Evolutionary conservation across 352 stramenopile species (phyloP).

Genomic region (Phytophthora gonapodyides): DNA sequence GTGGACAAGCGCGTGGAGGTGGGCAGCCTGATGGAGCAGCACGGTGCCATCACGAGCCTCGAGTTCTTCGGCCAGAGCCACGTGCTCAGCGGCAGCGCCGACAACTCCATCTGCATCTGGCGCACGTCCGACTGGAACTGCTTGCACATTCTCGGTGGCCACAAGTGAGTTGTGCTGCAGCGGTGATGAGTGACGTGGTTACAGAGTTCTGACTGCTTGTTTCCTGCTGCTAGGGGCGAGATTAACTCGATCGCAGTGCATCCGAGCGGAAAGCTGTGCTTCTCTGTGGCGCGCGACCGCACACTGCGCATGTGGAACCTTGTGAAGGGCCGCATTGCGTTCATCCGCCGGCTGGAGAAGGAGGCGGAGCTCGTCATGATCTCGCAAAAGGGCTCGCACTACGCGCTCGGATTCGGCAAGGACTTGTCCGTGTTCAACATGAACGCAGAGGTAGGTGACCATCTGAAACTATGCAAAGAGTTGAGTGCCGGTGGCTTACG

Average conservation of each 20-base stretch:
- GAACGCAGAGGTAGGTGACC: constrained; percentile 61
- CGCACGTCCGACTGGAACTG: constrained; percentile 91
- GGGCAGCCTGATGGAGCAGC: constrained; percentile 87
- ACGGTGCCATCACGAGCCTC: constrained; percentile 84
- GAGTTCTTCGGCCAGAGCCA: constrained; percentile 89
- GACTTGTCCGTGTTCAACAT: constrained; percentile 83
- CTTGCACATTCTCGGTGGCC: constrained; percentile 86
- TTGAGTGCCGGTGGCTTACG: background rate
- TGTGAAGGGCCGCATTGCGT: constrained; percentile 87
- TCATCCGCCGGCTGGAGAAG: constrained; percentile 85
- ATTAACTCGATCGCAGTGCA: constrained; percentile 88
- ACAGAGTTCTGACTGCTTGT: background rate
- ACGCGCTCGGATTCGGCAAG: constrained; percentile 71
- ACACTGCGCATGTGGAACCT: constrained; percentile 93
- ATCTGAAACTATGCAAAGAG: constrained; percentile 1
- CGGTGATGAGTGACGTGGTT: background rate
- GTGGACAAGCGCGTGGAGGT: constrained; percentile 88
- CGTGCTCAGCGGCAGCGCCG: constrained; percentile 84
- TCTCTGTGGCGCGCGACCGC: constrained; percentile 81
- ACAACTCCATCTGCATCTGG: constrained; percentile 92
- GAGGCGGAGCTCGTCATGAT: constrained; percentile 79
- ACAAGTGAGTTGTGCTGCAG: constrained; percentile 57
- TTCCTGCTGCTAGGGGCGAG: constrained; percentile 50
- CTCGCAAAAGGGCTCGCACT: constrained; percentile 74
- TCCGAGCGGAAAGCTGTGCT: constrained; percentile 87